phyloP scores from a whole-genome alignment of 2,329 filamentous ascomycete genomes.

The Colletotrichum eleusines region DNA sequence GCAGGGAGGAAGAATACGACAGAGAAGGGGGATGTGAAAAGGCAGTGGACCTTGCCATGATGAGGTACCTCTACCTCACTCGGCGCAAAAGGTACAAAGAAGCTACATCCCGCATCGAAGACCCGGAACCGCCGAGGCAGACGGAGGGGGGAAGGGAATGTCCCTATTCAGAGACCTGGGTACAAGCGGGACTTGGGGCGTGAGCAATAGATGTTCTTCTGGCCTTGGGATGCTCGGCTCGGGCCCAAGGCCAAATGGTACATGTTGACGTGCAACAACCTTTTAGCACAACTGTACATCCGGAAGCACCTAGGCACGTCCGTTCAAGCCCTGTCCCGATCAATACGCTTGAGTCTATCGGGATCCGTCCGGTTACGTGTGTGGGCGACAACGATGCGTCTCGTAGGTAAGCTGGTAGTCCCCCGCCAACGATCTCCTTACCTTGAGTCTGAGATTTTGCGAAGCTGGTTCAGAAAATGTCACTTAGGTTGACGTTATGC shows the following conservation, averaged over 20 bases:
- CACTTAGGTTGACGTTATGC: conserved; percentile 30
- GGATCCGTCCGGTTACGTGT: background rate
- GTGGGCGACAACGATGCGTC: background rate
- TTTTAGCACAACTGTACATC: conserved; percentile 21
- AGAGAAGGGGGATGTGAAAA: conserved; percentile 16
- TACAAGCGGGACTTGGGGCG: conserved; percentile 21
- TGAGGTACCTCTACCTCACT: conserved; percentile 31
- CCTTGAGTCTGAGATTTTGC: background rate
- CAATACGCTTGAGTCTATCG: background rate
- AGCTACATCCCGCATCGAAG: conserved; percentile 14
- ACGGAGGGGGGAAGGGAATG: conserved; percentile 17
- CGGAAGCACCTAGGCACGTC: conserved; percentile 30
- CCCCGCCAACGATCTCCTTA: background rate
- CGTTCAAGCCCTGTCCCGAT: conserved; percentile 15
- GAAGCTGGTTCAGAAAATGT: conserved; percentile 14
- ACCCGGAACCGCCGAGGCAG: conserved; percentile 21
- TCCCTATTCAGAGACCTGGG: conserved; percentile 26
- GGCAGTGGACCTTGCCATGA: conserved; percentile 13
- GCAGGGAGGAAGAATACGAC: conserved; percentile 9
- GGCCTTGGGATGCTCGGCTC: conserved; percentile 18
- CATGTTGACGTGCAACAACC: conserved; percentile 32
- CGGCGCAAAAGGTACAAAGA: conserved; percentile 19
- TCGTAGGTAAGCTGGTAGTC: background rate
- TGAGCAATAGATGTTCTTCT: conserved; percentile 24
- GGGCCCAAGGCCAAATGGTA: conserved; percentile 11